Evolutionary conservation across 192 early-diverging fungal genomes (phyloP), one percentile per base, ranked within the genome.

Genomic region (Backusella luteola): DNA sequence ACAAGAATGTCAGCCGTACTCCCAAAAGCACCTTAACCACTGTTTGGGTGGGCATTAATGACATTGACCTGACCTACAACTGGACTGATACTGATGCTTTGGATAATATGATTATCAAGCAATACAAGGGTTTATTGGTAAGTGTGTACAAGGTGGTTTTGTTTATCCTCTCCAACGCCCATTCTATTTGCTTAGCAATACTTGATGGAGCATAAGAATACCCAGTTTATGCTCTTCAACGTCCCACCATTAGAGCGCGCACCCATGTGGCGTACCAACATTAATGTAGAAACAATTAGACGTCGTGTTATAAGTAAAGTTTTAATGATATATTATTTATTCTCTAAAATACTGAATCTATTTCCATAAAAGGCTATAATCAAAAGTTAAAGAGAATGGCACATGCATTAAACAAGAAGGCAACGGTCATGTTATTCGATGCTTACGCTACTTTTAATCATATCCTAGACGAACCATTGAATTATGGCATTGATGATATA

Each of bases 41-140:
- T 5, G 36, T 76, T 38, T 76, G 66, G 66, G 75, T 76, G 14
- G 75, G 75, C 8, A 76, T 76, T 5, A 76, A 76, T 70, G 75
- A 76, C 42, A 44, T 76, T 36, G 75, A 26, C 19, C 36, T 76
- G 46, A 52, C 36, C 11, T 56, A 56, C n/a, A 36, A 73, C 34
- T 72, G 71, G 71, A 73, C 52, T 34, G 29, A 44, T 38, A 41
- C 36, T 14, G 29, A 49, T 19, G 38, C 34, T 38, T 34, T 69
- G 42, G 67, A 69, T 35, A 34, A 23, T 8, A 35, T 23, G 12
- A 70, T 76, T 19, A 76, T 76, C 34, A 29, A 76, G 5, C 46
- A 46, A 69, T 76, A 76, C 23, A 12, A 23, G 8, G 21, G 34
- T 26, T 38, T 76, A 29, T 26, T 76, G 12, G 75, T 76, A 70